phyloP scores from a whole-genome alignment of 305 asterid genomes.

The Caryopteris hybrid region DNA sequence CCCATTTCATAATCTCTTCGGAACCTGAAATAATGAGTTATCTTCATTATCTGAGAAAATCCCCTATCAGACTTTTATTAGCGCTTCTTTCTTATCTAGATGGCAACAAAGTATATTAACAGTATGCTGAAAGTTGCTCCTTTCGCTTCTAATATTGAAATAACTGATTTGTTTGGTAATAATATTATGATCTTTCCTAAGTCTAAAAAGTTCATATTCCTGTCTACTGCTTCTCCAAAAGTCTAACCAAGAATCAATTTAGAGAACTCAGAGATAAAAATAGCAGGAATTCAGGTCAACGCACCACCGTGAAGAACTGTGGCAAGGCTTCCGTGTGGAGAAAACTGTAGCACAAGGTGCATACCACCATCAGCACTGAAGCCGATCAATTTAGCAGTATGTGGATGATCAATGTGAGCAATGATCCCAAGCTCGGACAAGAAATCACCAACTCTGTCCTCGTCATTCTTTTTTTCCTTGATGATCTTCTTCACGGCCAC shows the following conservation, averaged over 20 bases:
- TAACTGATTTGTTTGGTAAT: not conserved
- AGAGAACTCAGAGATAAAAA: not conserved
- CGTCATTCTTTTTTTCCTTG: slow-evolving; percentile 62
- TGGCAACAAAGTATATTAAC: not conserved
- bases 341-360: slow-evolving; percentile 80
- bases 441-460: slow-evolving; percentile 76
- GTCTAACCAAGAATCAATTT: not conserved
- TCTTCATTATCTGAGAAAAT: slow-evolving; percentile 24
- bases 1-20: slow-evolving; percentile 57
- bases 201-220: not conserved
- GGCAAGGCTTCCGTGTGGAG: slow-evolving; percentile 84
- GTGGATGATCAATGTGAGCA: slow-evolving; percentile 87
- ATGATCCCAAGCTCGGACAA: slow-evolving; percentile 92
- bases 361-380: slow-evolving; percentile 75
- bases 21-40: slow-evolving; percentile 43
- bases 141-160: no score
- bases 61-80: not conserved
- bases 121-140: not conserved
- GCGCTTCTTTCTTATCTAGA: not conserved
- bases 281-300: not conserved
- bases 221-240: not conserved
- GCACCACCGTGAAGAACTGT: slow-evolving; percentile 62
- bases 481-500: slow-evolving; percentile 90
- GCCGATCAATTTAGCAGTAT: slow-evolving; percentile 80
- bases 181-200: not conserved